Conservation (phyloP, 331 rosid genomes). For the Acacia concinna region DNA sequence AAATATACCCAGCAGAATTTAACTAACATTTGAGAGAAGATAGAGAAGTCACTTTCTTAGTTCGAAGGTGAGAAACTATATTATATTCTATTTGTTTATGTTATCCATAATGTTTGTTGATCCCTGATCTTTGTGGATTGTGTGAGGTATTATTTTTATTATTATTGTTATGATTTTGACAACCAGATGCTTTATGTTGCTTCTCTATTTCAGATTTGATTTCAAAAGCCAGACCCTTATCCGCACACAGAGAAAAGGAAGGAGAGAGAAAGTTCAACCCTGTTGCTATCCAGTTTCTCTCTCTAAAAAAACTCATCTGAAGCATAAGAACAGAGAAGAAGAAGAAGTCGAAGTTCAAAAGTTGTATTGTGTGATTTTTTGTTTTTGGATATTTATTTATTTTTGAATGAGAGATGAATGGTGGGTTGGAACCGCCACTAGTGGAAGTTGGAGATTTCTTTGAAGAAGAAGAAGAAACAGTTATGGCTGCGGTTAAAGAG, state of each 20-base stretch:
- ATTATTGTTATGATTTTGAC: not conserved
- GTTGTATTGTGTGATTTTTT: not conserved
- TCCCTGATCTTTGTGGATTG: not conserved
- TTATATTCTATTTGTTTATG: constrained; percentile 11
- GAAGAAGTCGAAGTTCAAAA: not conserved
- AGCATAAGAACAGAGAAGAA: not conserved
- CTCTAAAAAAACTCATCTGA: constrained; percentile 22
- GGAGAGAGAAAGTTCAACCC: not conserved
- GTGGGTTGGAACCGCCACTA: constrained; percentile 11
- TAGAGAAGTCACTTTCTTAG: constrained; percentile 32
- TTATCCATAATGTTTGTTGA: constrained; percentile 15
- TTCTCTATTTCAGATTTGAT: constrained; percentile 33
- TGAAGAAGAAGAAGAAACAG: constrained; percentile 35
- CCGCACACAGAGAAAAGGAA: constrained; percentile 34
- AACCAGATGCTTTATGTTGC: constrained; percentile 59
- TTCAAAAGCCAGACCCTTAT: constrained; percentile 39
- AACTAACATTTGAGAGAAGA: not conserved
- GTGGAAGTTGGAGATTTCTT: constrained; percentile 41
- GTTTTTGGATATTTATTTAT: not conserved
- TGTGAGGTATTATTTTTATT: not conserved
- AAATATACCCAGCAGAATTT: not conserved
- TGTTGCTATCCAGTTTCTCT: constrained; percentile 8
- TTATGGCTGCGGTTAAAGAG: constrained; percentile 30
- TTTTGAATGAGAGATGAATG: constrained; percentile 29
- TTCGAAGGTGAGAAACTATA: not conserved